A percentile compares a stretch with the other conserved stretches of the same genome.
phyloP scores from a whole-genome alignment of 2,329 filamentous ascomycete genomes.

The Xylogone sp. region DNA sequence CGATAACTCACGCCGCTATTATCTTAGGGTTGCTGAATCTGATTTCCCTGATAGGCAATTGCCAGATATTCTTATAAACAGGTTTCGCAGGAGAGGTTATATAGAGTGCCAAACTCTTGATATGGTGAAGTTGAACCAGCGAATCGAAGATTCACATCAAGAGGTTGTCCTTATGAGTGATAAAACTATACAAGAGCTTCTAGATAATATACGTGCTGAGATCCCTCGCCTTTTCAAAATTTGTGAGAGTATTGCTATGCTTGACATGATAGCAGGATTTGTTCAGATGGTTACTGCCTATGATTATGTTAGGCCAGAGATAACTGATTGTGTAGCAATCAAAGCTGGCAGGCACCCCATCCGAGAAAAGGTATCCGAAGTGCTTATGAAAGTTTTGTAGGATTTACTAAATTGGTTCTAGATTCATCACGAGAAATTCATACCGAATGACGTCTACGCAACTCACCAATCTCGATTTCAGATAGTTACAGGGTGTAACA shows the following conservation, averaged over 20 bases:
- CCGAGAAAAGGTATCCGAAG: constrained; percentile 54
- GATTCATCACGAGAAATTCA: constrained; percentile 63
- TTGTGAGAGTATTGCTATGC: constrained; percentile 78
- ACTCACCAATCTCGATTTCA: constrained; percentile 80
- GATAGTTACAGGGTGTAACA: constrained; percentile 93
- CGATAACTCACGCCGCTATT: constrained; percentile 76
- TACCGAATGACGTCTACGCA: constrained; percentile 89
- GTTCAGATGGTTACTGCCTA: constrained; percentile 64
- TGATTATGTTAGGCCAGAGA: constrained; percentile 61
- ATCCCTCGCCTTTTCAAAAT: constrained; percentile 75
- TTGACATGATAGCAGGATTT: constrained; percentile 83
- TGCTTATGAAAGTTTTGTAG: background rate
- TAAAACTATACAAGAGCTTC: constrained; percentile 66
- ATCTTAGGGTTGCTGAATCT: constrained; percentile 59
- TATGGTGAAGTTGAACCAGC: constrained; percentile 75
- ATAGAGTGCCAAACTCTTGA: constrained; percentile 86
- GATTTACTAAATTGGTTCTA: constrained; percentile 21
- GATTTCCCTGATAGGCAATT: constrained; percentile 60
- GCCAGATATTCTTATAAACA: constrained; percentile 74
- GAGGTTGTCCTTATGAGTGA: constrained; percentile 85
- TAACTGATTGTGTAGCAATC: constrained; percentile 61
- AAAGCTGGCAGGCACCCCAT: constrained; percentile 67
- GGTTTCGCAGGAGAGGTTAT: constrained; percentile 64
- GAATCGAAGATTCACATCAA: constrained; percentile 75
- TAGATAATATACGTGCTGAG: constrained; percentile 66